phyloP scores from a whole-genome alignment of 1,139 yeast species.

The Taiozyma sp. region DNA sequence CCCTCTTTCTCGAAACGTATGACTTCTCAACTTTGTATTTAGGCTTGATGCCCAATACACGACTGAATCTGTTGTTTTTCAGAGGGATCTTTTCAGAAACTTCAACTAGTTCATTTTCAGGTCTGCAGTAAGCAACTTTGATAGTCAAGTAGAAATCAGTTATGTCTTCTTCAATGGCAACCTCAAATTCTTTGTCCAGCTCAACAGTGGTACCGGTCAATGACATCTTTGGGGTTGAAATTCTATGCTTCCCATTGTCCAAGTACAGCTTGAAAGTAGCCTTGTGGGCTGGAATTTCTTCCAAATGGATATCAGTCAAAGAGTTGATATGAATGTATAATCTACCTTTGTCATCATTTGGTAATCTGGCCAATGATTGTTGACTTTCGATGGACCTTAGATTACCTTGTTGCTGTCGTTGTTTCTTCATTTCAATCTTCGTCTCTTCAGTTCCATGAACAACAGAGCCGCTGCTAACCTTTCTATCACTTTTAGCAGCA shows the following conservation, averaged over 20 bases:
- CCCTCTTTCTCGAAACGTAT: slow-evolving; percentile 44
- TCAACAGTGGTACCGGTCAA: slow-evolving; percentile 35
- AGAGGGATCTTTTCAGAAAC: slow-evolving; percentile 46
- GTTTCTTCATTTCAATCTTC: slow-evolving; percentile 6
- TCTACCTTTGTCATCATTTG: slow-evolving; percentile 58
- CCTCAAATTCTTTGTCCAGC: slow-evolving; percentile 80
- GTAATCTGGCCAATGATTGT: slow-evolving; percentile 14
- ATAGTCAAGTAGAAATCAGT: slow-evolving; percentile 62
- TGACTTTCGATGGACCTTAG: slow-evolving; percentile 5
- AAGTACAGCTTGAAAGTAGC: slow-evolving; percentile 67
- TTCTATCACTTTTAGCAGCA: slow-evolving; percentile 4
- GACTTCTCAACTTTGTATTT: slow-evolving; percentile 37
- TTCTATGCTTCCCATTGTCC: slow-evolving; percentile 87
- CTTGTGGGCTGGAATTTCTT: slow-evolving; percentile 46
- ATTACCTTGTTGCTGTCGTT: neutral
- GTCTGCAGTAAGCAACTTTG: slow-evolving; percentile 56
- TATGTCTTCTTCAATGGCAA: slow-evolving; percentile 32
- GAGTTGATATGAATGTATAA: slow-evolving; percentile 64
- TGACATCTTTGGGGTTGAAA: slow-evolving; percentile 62
- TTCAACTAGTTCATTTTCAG: slow-evolving; percentile 49
- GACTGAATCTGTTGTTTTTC: slow-evolving; percentile 22
- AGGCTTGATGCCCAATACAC: slow-evolving; percentile 34
- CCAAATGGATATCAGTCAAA: slow-evolving; percentile 50
- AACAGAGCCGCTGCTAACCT: slow-evolving; percentile 1
- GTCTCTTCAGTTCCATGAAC: slow-evolving; percentile 2